Base-by-base conservation (phyloP, 1,284 basidiomycete species). In the Tilletiopsis washingtonensis region DNA sequence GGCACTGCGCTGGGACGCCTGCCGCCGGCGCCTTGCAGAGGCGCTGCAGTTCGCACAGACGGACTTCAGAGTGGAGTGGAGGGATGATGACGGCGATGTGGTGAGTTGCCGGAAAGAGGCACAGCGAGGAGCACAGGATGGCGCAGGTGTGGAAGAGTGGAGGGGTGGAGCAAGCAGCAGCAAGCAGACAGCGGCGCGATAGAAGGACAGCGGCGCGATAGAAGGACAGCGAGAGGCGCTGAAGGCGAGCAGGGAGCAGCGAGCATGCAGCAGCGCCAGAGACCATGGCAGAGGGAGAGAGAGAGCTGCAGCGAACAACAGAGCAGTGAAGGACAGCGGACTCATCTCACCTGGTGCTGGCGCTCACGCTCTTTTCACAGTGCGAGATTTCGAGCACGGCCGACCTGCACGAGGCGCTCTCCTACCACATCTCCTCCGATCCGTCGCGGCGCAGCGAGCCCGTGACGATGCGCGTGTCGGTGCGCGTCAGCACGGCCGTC, bases 31-130 rank as follows among this genome's bases (percentile, higher is more conserved):
- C n/a, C 3, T 47, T 23, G 46, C 36, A 14, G 25, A 25, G 4
- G 20, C 40, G 19, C 25, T 47, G n/a, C 46, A 47, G 24, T 42
- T 47, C 11, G 46, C 38, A 7, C 34, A 42, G 4, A 37, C 39
- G 3, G 24, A 40, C 20, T 47, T 47, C n/a, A 17, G 15, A 5
- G 21, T 47, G 11, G 26, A 23, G 9, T 47, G 46, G 46, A n/a
- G 39, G 19, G 46, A 47, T 21, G 46, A 47, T 20, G 46, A 47
- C 39, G 46, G 46, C 19, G 46, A 47, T 15, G n/a, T 26, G 37
- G 44, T 45, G 25, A 34, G 32, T 34, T 34, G 32, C 3, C 32
- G 2, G 2, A 34, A 17, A 34, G 12, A 34, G 12, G n/a, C n/a
- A n/a, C n/a, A n/a, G n/a, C n/a, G n/a, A n/a, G n/a, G n/a, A n/a